Percentiles rank a stretch among this genome's conserved stretches.
These are phyloP conservation scores for Knufia petricola DNA, from an alignment of 2,329 filamentous ascomycete genomes.

Conservation along the genomic window DNA sequence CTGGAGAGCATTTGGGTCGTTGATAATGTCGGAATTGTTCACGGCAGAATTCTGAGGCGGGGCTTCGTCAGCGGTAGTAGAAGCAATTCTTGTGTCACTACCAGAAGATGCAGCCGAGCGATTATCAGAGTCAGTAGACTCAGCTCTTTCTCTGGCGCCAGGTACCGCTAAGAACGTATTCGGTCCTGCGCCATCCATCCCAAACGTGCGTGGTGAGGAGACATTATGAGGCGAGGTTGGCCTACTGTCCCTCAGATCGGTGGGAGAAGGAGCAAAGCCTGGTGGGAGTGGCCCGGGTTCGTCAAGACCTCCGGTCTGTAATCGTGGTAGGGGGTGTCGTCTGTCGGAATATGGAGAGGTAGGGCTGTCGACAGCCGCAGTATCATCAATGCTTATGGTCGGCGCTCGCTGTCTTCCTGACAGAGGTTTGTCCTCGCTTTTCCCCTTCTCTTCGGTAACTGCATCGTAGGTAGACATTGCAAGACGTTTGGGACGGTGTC, in stretches of 20 bases:
- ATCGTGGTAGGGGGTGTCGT: slow-evolving; percentile 29
- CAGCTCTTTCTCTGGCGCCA: slow-evolving; percentile 52
- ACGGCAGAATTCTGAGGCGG: slow-evolving; percentile 27
- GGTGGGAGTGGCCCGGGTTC: slow-evolving; percentile 26
- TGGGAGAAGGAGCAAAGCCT: slow-evolving; percentile 30
- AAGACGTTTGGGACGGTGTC: not conserved
- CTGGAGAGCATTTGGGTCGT: slow-evolving; percentile 53
- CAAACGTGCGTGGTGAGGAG: slow-evolving; percentile 46
- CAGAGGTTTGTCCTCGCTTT: not conserved
- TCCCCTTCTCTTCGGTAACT: not conserved
- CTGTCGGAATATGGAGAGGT: slow-evolving; percentile 23
- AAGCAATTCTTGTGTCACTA: slow-evolving; percentile 44
- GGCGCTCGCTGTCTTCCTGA: slow-evolving; percentile 32
- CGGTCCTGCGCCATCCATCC: slow-evolving; percentile 41
- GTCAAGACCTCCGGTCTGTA: slow-evolving; percentile 30
- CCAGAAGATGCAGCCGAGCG: slow-evolving; percentile 41
- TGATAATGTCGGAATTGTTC: slow-evolving; percentile 42
- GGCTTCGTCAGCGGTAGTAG: slow-evolving; percentile 34
- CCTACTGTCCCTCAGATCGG: slow-evolving; percentile 49
- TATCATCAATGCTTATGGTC: slow-evolving; percentile 50
- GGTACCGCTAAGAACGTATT: slow-evolving; percentile 56
- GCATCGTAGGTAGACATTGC: slow-evolving; percentile 7
- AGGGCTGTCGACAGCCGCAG: slow-evolving; percentile 29
- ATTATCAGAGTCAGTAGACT: slow-evolving; percentile 49
- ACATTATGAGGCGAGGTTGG: slow-evolving; percentile 60